Conservation (phyloP, 441 rosid species). For the Euphorbia corollata region DNA sequence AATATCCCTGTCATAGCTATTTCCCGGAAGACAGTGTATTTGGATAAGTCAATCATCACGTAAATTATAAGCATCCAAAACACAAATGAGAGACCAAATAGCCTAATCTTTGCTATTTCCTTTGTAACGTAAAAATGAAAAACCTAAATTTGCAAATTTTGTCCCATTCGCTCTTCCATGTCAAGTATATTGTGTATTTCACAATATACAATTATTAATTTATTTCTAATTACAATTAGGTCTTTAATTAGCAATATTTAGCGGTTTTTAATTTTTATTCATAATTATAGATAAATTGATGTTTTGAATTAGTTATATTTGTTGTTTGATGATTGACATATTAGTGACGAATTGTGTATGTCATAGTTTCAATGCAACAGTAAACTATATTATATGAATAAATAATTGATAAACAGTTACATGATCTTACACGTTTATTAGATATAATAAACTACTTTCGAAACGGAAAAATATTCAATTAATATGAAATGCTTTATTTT, state of each 20-base stretch:
- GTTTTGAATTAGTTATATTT: no score
- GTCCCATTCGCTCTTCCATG: background rate
- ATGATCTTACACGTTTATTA: background rate
- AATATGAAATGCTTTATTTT: no score
- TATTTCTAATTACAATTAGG: background rate
- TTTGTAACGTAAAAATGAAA: slow-evolving; percentile 30
- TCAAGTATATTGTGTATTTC: slow-evolving; percentile 5
- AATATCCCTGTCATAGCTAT: no score
- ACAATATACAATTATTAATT: no score
- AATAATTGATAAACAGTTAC: no score
- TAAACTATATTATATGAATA: no score
- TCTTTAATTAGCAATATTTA: background rate
- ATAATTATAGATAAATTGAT: no score
- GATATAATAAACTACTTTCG: no score
- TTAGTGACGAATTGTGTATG: background rate
- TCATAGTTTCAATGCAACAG: background rate
- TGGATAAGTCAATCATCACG: slow-evolving; percentile 21
- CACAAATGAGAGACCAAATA: background rate
- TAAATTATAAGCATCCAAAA: slow-evolving; percentile 23
- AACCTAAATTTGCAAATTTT: background rate
- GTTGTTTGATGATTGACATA: background rate
- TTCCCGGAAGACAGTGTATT: no score
- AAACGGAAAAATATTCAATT: no score
- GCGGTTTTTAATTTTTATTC: background rate
- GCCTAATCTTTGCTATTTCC: slow-evolving; percentile 13